Conservation (phyloP, 306 rosid species). For the Prunus fruticosa region DNA sequence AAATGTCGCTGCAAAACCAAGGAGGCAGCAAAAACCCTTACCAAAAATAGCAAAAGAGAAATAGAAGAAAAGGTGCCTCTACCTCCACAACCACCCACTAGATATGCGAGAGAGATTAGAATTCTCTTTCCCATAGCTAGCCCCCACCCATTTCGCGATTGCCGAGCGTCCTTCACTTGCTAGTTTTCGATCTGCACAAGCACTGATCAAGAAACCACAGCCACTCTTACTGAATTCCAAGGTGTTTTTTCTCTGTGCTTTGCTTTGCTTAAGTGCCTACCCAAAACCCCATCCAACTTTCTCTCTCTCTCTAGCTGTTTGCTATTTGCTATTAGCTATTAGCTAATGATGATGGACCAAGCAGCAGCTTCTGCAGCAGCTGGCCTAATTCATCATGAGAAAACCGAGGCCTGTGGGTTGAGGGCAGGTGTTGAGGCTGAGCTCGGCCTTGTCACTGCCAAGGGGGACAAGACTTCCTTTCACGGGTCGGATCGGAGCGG, state of each 20-base stretch:
- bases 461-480: slow-evolving; percentile 29
- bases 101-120: background rate
- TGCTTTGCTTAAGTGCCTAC: background rate
- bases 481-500: slow-evolving; percentile 46
- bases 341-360: slow-evolving; percentile 49
- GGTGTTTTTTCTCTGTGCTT: background rate
- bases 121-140: background rate
- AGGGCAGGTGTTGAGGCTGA: slow-evolving; percentile 62
- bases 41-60: slow-evolving; percentile 20
- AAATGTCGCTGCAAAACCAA: slow-evolving; percentile 59
- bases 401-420: slow-evolving; percentile 58
- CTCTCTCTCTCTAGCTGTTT: no score
- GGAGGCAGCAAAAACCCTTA: slow-evolving; percentile 17
- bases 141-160: slow-evolving; percentile 59
- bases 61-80: background rate
- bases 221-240: slow-evolving; percentile 59
- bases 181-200: slow-evolving; percentile 37
- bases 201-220: background rate
- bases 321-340: background rate
- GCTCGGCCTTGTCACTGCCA: slow-evolving; percentile 31
- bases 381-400: slow-evolving; percentile 21
- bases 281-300: no score
- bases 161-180: slow-evolving; percentile 58
- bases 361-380: slow-evolving; percentile 29
- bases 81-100: background rate